A percentile compares a stretch with the other conserved stretches of the same genome.
phyloP scores from a whole-genome alignment of 352 stramenopile genomes.

The Chrysophaeum taylorii region DNA sequence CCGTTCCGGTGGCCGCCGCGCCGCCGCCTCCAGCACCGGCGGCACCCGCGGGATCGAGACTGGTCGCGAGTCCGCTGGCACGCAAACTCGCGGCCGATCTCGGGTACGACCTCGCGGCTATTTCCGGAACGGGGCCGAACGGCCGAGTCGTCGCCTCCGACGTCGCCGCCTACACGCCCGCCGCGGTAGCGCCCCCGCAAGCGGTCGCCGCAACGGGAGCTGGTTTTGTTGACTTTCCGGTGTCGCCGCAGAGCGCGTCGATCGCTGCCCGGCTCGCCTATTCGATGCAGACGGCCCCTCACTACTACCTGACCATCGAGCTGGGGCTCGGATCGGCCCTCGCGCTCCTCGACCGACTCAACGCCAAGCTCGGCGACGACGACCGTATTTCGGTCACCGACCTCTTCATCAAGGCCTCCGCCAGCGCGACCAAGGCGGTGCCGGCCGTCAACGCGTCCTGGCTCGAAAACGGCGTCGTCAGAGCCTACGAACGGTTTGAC shows the following conservation, averaged over 20 bases:
- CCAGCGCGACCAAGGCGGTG: slow-evolving; percentile 54
- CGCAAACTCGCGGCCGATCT: slow-evolving; percentile 66
- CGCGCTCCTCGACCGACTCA: slow-evolving; percentile 52
- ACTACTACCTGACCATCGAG: slow-evolving; percentile 94
- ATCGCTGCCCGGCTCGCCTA: slow-evolving; percentile 72
- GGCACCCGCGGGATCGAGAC: slow-evolving; percentile 47
- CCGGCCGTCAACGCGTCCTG: slow-evolving; percentile 62
- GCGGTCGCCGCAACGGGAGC: slow-evolving; percentile 29
- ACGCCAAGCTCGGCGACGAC: slow-evolving; percentile 52
- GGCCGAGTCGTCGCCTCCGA: slow-evolving; percentile 85
- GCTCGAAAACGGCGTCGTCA: slow-evolving; percentile 72
- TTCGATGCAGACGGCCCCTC: slow-evolving; percentile 83
- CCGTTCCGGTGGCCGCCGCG: slow-evolving; percentile 40
- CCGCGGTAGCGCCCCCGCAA: slow-evolving; percentile 33
- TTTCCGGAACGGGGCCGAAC: slow-evolving; percentile 58
- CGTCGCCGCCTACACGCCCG: slow-evolving; percentile 64
- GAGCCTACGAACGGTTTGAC: slow-evolving; percentile 84
- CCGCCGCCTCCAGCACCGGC: slow-evolving; percentile 34
- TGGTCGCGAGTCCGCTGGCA: slow-evolving; percentile 85
- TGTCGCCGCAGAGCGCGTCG: slow-evolving; percentile 59
- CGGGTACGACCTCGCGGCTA: slow-evolving; percentile 49
- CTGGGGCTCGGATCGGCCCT: slow-evolving; percentile 80
- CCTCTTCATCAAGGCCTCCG: slow-evolving; percentile 65
- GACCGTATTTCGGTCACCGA: slow-evolving; percentile 58
- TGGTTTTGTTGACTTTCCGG: slow-evolving; percentile 81